These are phyloP conservation scores for Aspergillus thermomutatus DNA, from an alignment of 2,329 filamentous ascomycete species.

Conservation along the genomic window DNA sequence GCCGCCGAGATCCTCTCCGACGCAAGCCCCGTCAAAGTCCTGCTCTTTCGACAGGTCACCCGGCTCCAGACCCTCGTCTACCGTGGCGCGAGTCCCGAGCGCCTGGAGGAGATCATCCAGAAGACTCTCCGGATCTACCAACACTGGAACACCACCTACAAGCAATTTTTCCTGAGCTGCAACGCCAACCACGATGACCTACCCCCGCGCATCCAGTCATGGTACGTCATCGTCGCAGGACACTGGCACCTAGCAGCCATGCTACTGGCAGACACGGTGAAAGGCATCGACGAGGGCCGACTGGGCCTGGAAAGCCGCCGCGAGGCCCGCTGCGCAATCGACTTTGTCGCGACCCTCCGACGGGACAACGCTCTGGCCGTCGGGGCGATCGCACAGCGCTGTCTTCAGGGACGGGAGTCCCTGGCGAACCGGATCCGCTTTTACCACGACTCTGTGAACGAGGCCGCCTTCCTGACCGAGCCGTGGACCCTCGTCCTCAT, in stretches of 20 bases:
- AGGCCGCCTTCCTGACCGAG: constrained; percentile 57
- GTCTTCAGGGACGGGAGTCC: constrained; percentile 33
- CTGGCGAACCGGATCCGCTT: constrained; percentile 14
- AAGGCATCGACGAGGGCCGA: constrained; percentile 42
- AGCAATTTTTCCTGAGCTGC: constrained; percentile 52
- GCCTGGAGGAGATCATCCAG: constrained; percentile 49
- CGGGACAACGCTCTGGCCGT: constrained; percentile 46
- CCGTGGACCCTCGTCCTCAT: constrained; percentile 59
- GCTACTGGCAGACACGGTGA: constrained; percentile 54
- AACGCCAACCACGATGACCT: constrained; percentile 49
- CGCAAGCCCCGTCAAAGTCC: constrained; percentile 57
- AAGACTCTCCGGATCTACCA: constrained; percentile 50
- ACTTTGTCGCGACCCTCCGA: constrained; percentile 42
- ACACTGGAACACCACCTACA: constrained; percentile 55
- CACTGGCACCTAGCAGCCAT: constrained; percentile 59
- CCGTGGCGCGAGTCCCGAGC: constrained; percentile 33
- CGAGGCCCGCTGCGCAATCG: constrained; percentile 21
- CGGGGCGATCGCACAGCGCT: constrained; percentile 49
- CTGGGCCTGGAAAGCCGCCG: constrained; percentile 16
- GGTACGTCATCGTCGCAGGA: constrained; percentile 56
- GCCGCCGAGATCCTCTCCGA: constrained; percentile 50
- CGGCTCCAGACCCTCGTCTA: constrained; percentile 54
- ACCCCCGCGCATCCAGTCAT: constrained; percentile 55
- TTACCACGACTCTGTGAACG: constrained; percentile 53
- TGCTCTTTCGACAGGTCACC: constrained; percentile 56